These are phyloP conservation scores for Solanum sparsipilum DNA, from an alignment of 257 asterid genomes.

Conservation along the genomic window DNA sequence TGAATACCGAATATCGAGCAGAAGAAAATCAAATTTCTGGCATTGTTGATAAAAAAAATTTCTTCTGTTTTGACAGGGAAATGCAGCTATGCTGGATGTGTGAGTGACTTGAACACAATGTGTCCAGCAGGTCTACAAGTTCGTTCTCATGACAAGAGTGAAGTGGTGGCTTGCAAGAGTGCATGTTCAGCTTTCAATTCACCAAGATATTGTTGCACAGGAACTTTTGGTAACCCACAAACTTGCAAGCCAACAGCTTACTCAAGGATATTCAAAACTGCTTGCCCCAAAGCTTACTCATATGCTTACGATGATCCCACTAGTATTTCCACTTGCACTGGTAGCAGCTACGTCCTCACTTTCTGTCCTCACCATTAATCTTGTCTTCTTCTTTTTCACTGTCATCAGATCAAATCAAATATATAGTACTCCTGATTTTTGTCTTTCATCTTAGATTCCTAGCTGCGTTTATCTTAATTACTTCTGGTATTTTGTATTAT, in stretches of 20 bases:
- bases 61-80: constrained; percentile 37
- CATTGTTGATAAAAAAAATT: too few relatives aligned
- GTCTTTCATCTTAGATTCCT: background rate
- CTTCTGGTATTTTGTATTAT: background rate
- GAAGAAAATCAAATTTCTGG: too few relatives aligned
- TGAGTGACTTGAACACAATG: constrained; percentile 73
- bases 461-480: background rate
- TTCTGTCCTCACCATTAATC: constrained; percentile 77
- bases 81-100: constrained; percentile 84
- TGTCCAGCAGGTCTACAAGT: constrained; percentile 99
- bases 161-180: constrained; percentile 84
- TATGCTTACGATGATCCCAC: constrained; percentile 98
- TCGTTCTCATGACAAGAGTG: constrained; percentile 58
- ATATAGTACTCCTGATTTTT: background rate
- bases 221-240: constrained; percentile 67
- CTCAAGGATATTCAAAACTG: constrained; percentile 77
- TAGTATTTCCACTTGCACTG: constrained; percentile 87
- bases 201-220: constrained; percentile 91
- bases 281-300: constrained; percentile 94
- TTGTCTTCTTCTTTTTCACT: background rate
- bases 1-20: too few relatives aligned
- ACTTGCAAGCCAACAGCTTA: constrained; percentile 94
- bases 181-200: constrained; percentile 89
- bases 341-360: constrained; percentile 61
- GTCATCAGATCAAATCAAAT: background rate